Evolutionary conservation across 1,284 basidiomycete species (phyloP), one percentile per base, ranked within the genome.

Genomic region (Trichosporon inkin): DNA sequence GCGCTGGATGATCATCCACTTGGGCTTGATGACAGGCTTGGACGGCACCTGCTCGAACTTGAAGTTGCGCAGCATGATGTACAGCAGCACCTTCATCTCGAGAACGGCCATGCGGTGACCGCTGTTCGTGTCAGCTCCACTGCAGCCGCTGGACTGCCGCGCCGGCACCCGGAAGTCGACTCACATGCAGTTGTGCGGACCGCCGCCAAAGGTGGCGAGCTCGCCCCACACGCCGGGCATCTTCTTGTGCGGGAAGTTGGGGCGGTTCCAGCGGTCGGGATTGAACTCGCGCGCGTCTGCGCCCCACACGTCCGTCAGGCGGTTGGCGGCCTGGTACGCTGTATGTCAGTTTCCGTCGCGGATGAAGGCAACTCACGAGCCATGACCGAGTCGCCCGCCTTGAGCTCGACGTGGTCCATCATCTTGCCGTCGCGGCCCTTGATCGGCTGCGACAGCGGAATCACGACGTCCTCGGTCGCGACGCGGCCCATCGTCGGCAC

Each of bases 71-170:
- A 85, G 62, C 5, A 85, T 77, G 0, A 80, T 79, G 65, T 84
- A 85, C 3, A 85, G 62, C 3, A 85, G 68, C 0, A 80, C 82
- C 67, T 85, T 86, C 75, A 81, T 83, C 68, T 88, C 85, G 36
- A 80, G 79, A 41, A 88, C 67, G 5, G 85, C 85, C 67, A 88
- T 88, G 65, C 82, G 82, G 71, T 83, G 86, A 8, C 86, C 85
- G 65, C 65, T 71, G 55, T 6, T 65, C 61, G 68, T 55, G 36
- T 60, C 52, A 40, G 6, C 3, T 3, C 5, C n/a, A 7, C n/a
- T n/a, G n/a, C n/a, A n/a, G n/a, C n/a, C n/a, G n/a, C n/a, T n/a
- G n/a, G n/a, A n/a, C n/a, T n/a, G n/a, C n/a, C n/a, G n/a, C n/a
- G n/a, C n/a, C n/a, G n/a, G n/a, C n/a, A n/a, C n/a, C n/a, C n/a